Percentiles rank a stretch among this genome's conserved stretches.
These are phyloP conservation scores for Austroboletus sp. DNA, from an alignment of 1,284 basidiomycete species.

Conservation along the genomic window DNA sequence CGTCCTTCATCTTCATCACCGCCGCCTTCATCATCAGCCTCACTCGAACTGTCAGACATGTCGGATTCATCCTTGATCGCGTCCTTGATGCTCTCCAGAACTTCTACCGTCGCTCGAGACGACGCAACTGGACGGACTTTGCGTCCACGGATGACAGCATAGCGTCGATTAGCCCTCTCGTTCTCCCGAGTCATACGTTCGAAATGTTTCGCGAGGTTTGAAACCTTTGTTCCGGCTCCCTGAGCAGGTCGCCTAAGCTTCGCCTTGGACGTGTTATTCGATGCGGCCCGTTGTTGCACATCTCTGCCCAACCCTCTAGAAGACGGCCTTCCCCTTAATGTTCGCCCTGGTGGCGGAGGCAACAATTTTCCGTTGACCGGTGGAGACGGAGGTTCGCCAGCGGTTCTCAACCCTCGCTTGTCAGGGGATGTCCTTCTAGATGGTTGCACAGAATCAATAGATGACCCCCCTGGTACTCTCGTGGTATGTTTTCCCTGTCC, in stretches of 20 bases:
- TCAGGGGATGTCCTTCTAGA: constrained; percentile 68
- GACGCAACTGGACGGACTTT: constrained; percentile 90
- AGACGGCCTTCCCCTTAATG: constrained; percentile 38
- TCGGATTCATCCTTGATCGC: constrained; percentile 86
- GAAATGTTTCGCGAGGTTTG: constrained; percentile 70
- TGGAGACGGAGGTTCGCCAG: constrained; percentile 38
- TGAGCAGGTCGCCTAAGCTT: constrained; percentile 48
- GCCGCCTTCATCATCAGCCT: constrained; percentile 83
- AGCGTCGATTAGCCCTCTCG: constrained; percentile 62
- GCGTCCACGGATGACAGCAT: constrained; percentile 76
- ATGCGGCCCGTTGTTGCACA: constrained; percentile 42
- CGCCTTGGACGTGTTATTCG: constrained; percentile 38
- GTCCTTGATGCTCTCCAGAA: constrained; percentile 87
- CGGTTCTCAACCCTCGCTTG: constrained; percentile 44
- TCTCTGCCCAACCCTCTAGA: constrained; percentile 44
- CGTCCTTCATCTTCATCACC: constrained; percentile 53
- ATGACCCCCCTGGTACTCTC: constrained; percentile 40
- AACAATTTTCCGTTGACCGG: constrained; percentile 34
- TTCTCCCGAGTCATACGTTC: constrained; percentile 64
- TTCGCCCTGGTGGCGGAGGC: constrained; percentile 26
- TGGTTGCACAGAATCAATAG: constrained; percentile 50
- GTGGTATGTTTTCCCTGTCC: constrained; percentile 44
- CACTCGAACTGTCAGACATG: constrained; percentile 70
- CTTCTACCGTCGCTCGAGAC: constrained; percentile 83
- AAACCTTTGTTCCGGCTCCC: constrained; percentile 56